Evolutionary conservation across 176 grass and related monocot species (phyloP).

Genomic region (Ensete ventricosum): DNA sequence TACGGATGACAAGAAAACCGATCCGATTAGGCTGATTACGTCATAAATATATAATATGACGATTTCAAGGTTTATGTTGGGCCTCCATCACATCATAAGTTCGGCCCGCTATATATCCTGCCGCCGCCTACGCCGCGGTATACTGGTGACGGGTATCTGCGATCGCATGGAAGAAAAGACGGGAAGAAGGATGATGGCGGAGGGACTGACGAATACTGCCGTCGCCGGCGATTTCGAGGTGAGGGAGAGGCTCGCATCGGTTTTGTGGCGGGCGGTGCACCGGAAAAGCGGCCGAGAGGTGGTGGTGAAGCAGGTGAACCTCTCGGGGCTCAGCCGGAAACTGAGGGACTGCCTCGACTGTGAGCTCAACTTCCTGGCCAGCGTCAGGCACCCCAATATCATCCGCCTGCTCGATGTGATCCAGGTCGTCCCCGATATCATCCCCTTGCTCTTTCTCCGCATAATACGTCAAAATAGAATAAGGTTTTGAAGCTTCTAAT

Average conservation of each 20-base stretch:
- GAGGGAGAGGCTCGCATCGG: constrained; percentile 20
- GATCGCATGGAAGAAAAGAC: neutral
- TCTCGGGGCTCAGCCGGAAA: constrained; percentile 29
- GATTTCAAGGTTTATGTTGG: neutral
- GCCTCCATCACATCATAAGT: neutral
- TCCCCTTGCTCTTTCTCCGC: constrained; percentile 23
- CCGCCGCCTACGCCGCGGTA: neutral
- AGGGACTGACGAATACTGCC: neutral
- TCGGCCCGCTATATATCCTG: neutral
- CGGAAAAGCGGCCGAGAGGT: constrained; percentile 21
- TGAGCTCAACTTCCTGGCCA: constrained; percentile 45
- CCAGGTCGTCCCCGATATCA: constrained; percentile 40
- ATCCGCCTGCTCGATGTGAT: constrained; percentile 47
- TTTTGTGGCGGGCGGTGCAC: constrained; percentile 26
- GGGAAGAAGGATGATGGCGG: constrained; percentile 3
- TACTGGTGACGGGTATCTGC: neutral
- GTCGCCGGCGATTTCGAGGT: constrained; percentile 34
- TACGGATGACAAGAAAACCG: too few species aligned
- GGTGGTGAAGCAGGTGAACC: constrained; percentile 50
- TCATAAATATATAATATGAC: too few species aligned
- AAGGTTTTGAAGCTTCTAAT: neutral
- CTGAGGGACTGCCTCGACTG: constrained; percentile 51
- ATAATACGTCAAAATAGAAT: neutral
- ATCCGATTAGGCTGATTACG: too few species aligned
- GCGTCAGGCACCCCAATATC: constrained; percentile 50